These are phyloP conservation scores for Akanthomyces dipterigenus DNA, from an alignment of 2,329 filamentous ascomycete genomes.

Conservation along the genomic window DNA sequence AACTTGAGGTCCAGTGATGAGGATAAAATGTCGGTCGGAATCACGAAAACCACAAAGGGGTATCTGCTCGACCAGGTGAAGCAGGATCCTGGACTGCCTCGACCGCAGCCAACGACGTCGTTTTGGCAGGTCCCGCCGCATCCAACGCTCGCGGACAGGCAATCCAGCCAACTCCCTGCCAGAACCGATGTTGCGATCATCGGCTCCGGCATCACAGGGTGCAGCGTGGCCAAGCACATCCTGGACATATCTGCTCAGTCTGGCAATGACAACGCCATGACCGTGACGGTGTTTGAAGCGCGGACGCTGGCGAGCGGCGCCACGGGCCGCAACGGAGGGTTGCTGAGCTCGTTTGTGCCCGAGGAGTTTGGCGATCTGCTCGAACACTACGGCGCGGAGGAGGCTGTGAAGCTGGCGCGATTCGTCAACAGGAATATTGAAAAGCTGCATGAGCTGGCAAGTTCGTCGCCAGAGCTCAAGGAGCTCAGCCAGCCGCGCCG, in stretches of 20 bases:
- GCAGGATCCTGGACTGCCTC: slow-evolving; percentile 20
- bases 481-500: slow-evolving; percentile 17
- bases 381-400: slow-evolving; percentile 22
- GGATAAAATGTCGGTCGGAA: neutral
- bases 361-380: slow-evolving; percentile 30
- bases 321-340: slow-evolving; percentile 25
- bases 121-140: slow-evolving; percentile 22
- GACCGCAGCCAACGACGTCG: slow-evolving; percentile 18
- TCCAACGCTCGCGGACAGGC: slow-evolving; percentile 17
- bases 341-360: slow-evolving; percentile 26
- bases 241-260: slow-evolving; percentile 15
- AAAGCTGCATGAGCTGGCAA: slow-evolving; percentile 16
- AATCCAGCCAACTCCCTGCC: slow-evolving; percentile 17
- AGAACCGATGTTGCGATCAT: slow-evolving; percentile 22
- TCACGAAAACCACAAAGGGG: neutral
- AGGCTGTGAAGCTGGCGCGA: slow-evolving; percentile 33
- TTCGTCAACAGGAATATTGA: slow-evolving; percentile 36
- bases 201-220: slow-evolving; percentile 26
- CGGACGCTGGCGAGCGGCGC: slow-evolving; percentile 23
- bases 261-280: neutral
- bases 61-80: neutral
- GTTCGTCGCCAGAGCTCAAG: slow-evolving; percentile 14
- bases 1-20: neutral
- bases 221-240: slow-evolving; percentile 20
- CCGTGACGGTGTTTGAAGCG: slow-evolving; percentile 22